Base-by-base conservation (phyloP, 805 yeast species). In the Spathaspora arborariae region DNA sequence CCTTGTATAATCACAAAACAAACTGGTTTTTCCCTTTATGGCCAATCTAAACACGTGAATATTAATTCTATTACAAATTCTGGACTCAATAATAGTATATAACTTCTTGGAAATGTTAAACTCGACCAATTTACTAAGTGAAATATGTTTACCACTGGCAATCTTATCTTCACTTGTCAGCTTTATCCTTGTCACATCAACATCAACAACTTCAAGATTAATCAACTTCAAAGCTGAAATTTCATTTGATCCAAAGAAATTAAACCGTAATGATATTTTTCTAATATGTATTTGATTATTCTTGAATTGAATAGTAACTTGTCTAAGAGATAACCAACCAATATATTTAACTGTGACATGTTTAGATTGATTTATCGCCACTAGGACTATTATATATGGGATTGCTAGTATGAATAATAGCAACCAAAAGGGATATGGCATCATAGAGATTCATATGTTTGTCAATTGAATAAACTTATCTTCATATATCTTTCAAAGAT, bases 261-360 rank as follows among this genome's bases (percentile, higher is more conserved):
- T 58, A 21, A 66, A 33, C 39, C 62, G 45, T 15, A 66, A 30
- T 10, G 50, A 47, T 4, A 65, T 35, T n/a, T 45, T 54, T 4
- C 55, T 39, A 15, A 65, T 55, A 13, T 49, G 35, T 9, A 67
- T 48, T 1, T 27, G 44, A 7, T 51, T 52, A 1, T 39, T 35
- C 5, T 53, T 44, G 5, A 56, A 41, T 24, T 54, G 51, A 6
- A 68, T 52, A 10, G 56, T 55, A 22, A 68, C 54, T 22, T 60
- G 59, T 44, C 56, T 47, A 7, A 67, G 33, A 4, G 65, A 55
- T 27, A 66, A 53, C 60, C 68, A 67, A 15, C 71, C 71, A 10
- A 67, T 33, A 6, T 60, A 56, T 44, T 57, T 58, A 39, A 67
- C 57, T 5, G 54, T 24, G 8, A 65, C 50, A 46, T 58, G 56